Conservation (phyloP, 192 early-diverging fungal species). For the Coemansia sp. region DNA sequence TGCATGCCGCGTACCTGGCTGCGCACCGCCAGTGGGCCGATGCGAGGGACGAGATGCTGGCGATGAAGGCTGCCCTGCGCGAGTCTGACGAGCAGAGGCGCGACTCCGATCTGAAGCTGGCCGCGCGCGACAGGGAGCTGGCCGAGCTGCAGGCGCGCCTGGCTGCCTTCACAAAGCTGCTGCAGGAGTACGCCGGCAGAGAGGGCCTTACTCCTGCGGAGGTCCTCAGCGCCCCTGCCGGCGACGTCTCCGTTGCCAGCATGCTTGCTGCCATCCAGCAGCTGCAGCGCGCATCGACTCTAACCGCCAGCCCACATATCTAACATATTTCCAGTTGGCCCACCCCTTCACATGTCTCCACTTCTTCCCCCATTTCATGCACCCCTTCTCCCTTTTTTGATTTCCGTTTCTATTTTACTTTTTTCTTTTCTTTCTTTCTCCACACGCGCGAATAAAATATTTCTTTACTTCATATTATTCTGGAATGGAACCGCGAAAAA, state of each 20-base stretch:
- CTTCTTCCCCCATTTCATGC: neutral
- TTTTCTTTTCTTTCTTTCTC: neutral
- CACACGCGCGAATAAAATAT: slow-evolving; percentile 1
- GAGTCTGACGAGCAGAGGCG: slow-evolving; percentile 44
- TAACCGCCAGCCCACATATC: slow-evolving; percentile 2
- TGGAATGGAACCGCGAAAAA: slow-evolving; percentile 15
- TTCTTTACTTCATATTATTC: slow-evolving; percentile 7
- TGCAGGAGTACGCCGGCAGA: slow-evolving; percentile 46
- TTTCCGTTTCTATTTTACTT: neutral
- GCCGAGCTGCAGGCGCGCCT: slow-evolving; percentile 40
- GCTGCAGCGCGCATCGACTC: slow-evolving; percentile 42
- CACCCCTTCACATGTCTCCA: neutral
- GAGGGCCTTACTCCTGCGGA: slow-evolving; percentile 10
- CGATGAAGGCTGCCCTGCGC: slow-evolving; percentile 32
- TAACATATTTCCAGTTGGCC: neutral
- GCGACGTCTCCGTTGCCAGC: slow-evolving; percentile 33
- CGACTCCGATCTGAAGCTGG: slow-evolving; percentile 33
- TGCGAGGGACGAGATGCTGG: slow-evolving; percentile 41
- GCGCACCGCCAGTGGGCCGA: slow-evolving; percentile 49
- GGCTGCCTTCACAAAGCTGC: slow-evolving; percentile 35
- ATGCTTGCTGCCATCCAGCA: slow-evolving; percentile 52
- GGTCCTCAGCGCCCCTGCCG: slow-evolving; percentile 9
- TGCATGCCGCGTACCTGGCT: slow-evolving; percentile 41
- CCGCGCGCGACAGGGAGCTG: slow-evolving; percentile 41
- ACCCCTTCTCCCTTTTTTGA: neutral